Evolutionary conservation across 768 basidiomycete genomes (phyloP).

Genomic region (Hericium coralloides): DNA sequence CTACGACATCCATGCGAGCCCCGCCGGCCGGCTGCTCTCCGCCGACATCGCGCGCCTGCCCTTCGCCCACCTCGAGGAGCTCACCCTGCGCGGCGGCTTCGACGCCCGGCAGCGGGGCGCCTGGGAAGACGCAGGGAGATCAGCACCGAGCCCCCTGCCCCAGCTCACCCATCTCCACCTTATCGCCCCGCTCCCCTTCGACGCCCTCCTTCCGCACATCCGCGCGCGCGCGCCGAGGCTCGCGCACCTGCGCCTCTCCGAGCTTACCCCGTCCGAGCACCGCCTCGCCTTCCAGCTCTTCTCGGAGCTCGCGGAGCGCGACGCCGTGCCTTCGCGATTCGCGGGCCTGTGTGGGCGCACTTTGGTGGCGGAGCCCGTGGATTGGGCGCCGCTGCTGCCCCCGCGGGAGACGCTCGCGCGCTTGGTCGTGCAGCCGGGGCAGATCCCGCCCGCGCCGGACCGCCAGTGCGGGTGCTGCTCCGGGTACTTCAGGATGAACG

Average conservation of each 20-base stretch:
- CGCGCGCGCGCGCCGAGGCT: constrained; percentile 9
- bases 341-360: constrained; percentile 1
- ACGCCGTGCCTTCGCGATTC: constrained; percentile 6
- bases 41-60: constrained; percentile 8
- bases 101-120: constrained; percentile 9
- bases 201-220: constrained; percentile 10
- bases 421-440: constrained; percentile 9
- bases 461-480: constrained; percentile 12
- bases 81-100: constrained; percentile 13
- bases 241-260: constrained; percentile 12
- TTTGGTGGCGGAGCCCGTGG: constrained; percentile 9
- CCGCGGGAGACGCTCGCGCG: background rate
- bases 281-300: constrained; percentile 8
- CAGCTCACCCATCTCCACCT: constrained; percentile 10
- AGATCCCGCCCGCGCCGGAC: constrained; percentile 7
- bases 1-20: constrained; percentile 13
- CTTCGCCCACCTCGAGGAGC: constrained; percentile 9
- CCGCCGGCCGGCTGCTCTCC: constrained; percentile 8
- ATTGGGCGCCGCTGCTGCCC: constrained; percentile 10
- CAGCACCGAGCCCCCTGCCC: constrained; percentile 2
- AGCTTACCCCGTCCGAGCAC: constrained; percentile 12
- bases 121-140: background rate
- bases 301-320: constrained; percentile 13
- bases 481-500: constrained; percentile 10
- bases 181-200: constrained; percentile 11